Evolutionary conservation across 345 rosid species (phyloP), one percentile per base, ranked within the genome.

Genomic region (Gossypium anomalum): DNA sequence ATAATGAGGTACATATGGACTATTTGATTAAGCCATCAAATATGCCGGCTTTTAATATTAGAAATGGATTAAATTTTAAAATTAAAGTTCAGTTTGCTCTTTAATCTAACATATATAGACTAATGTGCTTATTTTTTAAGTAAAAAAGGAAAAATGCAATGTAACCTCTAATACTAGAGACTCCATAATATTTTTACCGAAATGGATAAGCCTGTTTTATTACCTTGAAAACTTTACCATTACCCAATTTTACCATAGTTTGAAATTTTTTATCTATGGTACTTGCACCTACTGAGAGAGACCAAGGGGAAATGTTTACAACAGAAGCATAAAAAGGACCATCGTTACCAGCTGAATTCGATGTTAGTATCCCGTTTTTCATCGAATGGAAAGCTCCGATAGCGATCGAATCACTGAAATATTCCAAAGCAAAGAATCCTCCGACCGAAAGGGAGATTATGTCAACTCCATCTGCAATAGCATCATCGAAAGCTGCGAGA

Each of bases 401-500:
- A 0, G 82, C 80, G 0, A 73, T 76, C 0, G 80, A 8, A 60
- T 83, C 75, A 0, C 3, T 0, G 22, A 83, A 80, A 71, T 83
- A 83, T 2, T 63, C 65, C 1, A 1, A 0, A 44, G 71, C 29
- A 49, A 0, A 1, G 3, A 0, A 0, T 0, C 4, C 7, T 72
- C 82, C 83, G 11, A 80, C 1, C 0, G 86, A 78, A 16, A 83
- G 15, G 10, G 86, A 83, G 10, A 83, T 76, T 14, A 78, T 70
- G 27, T 83, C 84, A 0, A 83, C 82, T 0, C 82, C 86, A 59
- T 83, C 86, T 0, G 78, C 78, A 19, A 83, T 83, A 25, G 83
- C 83, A 73, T 80, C 86, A 43, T 77, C 81, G 45, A 80, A 83
- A 48, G 86, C 80, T 12, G 78, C 78, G 4, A 83, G 78, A 56